A percentile compares a stretch with the other conserved stretches of the same genome.
These are phyloP conservation scores for Fusarium nygamai DNA, from an alignment of 2,329 filamentous ascomycete genomes.

Conservation along the genomic window DNA sequence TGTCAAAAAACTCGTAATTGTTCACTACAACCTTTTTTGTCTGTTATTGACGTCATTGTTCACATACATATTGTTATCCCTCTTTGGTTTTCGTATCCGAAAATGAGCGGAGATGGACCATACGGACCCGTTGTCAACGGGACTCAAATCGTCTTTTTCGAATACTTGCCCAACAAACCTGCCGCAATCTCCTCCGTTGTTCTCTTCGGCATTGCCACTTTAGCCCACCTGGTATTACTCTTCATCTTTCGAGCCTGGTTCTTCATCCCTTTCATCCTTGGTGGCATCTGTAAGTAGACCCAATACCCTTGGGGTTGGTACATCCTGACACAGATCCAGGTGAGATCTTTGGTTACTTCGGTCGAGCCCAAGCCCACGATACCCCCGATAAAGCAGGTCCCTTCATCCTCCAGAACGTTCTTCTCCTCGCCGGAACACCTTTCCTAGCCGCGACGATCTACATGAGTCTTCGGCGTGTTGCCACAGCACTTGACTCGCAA, in stretches of 20 bases:
- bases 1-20: rapidly evolving
- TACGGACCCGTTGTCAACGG: conserved; percentile 6
- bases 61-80: too few species aligned
- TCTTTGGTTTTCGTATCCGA: not conserved
- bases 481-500: conserved; percentile 1
- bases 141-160: conserved; percentile 15
- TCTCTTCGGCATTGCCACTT: not conserved
- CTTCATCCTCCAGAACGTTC: conserved; percentile 6
- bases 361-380: not conserved
- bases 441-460: conserved; percentile 26
- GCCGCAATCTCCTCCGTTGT: not conserved
- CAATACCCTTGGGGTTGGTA: rapidly evolving
- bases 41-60: not conserved
- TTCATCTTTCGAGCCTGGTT: conserved; percentile 10
- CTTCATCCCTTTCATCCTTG: conserved; percentile 13
- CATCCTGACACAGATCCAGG: not conserved
- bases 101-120: conserved; percentile 3
- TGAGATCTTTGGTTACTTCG: conserved; percentile 7
- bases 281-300: conserved; percentile 5
- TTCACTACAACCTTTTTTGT: rapidly evolving
- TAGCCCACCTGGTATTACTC: not conserved
- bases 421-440: conserved; percentile 10
- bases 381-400: not conserved
- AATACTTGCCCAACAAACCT: conserved; percentile 9
- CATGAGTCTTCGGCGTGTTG: conserved; percentile 11